Evolutionary conservation across 495 filamentous ascomycete species (phyloP).

Genomic region (Penicillium mononematosum): DNA sequence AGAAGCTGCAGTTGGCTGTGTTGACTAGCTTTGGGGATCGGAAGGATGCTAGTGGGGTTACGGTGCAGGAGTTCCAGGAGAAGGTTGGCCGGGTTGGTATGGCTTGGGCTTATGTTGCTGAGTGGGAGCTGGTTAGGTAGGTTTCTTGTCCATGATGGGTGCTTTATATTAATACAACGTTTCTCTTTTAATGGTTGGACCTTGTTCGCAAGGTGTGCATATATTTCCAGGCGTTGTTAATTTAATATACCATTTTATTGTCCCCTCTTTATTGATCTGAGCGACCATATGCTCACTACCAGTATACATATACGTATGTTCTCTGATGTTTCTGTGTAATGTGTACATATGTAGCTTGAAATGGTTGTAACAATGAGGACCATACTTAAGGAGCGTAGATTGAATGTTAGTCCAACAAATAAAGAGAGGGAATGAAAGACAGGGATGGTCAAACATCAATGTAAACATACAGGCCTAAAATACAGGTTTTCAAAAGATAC

Average conservation of each 20-base stretch:
- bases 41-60: conserved; percentile 65
- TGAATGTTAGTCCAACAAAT: too few species aligned
- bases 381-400: too few species aligned
- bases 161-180: not conserved
- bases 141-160: not conserved
- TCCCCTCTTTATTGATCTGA: not conserved
- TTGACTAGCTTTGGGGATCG: conserved; percentile 61
- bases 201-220: not conserved
- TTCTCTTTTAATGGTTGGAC: not conserved
- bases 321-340: not conserved
- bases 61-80: conserved; percentile 59
- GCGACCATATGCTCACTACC: not conserved
- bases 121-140: conserved; percentile 65
- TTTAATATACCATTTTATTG: not conserved
- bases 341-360: not conserved
- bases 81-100: conserved; percentile 60
- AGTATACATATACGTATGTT: not conserved
- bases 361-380: too few species aligned
- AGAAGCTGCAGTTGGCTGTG: conserved; percentile 60
- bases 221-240: not conserved
- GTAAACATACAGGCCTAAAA: too few species aligned
- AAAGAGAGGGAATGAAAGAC: not conserved
- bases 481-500: too few species aligned
- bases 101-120: conserved; percentile 59
- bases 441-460: too few species aligned